phyloP scores from a whole-genome alignment of 2,329 filamentous ascomycete species.

The Blumeria graminis region DNA sequence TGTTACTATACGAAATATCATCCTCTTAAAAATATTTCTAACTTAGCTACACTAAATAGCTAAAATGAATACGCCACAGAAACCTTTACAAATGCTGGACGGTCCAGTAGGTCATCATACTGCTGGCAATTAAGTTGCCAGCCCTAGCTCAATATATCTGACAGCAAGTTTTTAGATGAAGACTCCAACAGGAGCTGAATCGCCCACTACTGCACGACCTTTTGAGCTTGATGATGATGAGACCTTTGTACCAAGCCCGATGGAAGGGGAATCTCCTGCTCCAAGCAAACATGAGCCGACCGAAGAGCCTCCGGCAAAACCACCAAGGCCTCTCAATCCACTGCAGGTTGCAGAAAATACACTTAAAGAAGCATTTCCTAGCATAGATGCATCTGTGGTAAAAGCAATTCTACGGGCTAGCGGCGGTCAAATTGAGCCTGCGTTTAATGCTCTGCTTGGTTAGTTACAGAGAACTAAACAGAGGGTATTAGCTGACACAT shows the following conservation, averaged over 20 bases:
- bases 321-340: conserved; percentile 59
- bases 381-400: conserved; percentile 55
- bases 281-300: neutral
- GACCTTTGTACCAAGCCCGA: conserved; percentile 32
- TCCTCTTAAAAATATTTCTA: too few relatives aligned
- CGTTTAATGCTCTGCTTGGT: conserved; percentile 86
- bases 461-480: conserved; percentile 11
- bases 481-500: neutral
- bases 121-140: too few relatives aligned
- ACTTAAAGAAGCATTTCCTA: conserved; percentile 80
- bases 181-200: conserved; percentile 26
- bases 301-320: conserved; percentile 39
- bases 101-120: neutral
- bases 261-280: conserved; percentile 10
- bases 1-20: too few relatives aligned
- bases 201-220: conserved; percentile 38
- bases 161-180: conserved; percentile 7
- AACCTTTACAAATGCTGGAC: neutral
- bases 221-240: conserved; percentile 50
- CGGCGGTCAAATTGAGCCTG: conserved; percentile 66
- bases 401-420: conserved; percentile 76
- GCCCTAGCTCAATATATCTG: neutral
- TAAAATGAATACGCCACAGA: neutral
- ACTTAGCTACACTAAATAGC: too few relatives aligned
- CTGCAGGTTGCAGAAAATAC: conserved; percentile 69